Conservation (phyloP, 495 filamentous ascomycete genomes). For the Neurospora sp. region DNA sequence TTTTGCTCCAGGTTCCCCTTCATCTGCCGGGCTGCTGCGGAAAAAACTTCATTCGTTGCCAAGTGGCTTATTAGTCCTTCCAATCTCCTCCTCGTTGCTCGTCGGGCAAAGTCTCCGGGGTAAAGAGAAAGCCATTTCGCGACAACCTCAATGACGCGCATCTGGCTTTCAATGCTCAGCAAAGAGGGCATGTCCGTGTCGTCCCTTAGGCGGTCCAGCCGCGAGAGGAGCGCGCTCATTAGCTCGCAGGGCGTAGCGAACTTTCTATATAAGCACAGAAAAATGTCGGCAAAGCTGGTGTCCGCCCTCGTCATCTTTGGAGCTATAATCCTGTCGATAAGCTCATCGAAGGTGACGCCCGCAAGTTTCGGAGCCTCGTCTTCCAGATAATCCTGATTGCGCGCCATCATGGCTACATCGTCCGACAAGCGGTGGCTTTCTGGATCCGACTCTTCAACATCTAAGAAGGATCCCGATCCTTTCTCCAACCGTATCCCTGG, state of each 20-base stretch:
- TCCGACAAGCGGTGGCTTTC: conserved; percentile 46
- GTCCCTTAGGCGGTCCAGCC: conserved; percentile 58
- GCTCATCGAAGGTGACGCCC: conserved; percentile 72
- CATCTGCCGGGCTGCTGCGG: conserved; percentile 76
- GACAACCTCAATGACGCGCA: conserved; percentile 72
- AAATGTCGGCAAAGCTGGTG: conserved; percentile 73
- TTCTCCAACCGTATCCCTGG: conserved; percentile 35
- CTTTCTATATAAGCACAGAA: conserved; percentile 90
- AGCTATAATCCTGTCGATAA: conserved; percentile 76
- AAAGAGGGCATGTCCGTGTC: conserved; percentile 52
- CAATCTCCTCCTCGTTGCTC: conserved; percentile 59
- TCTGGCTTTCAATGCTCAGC: conserved; percentile 64
- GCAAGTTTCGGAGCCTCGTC: conserved; percentile 41
- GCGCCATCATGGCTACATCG: conserved; percentile 50
- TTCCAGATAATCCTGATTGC: conserved; percentile 38
- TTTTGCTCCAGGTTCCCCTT: conserved; percentile 51
- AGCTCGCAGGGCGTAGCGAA: conserved; percentile 75
- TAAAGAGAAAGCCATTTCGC: conserved; percentile 85
- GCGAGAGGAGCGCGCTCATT: conserved; percentile 59
- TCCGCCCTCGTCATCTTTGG: conserved; percentile 77
- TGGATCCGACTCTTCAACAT: conserved; percentile 49
- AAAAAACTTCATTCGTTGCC: conserved; percentile 61
- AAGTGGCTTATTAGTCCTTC: conserved; percentile 61
- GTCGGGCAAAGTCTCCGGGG: conserved; percentile 83
- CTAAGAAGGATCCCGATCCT: conserved; percentile 42